Evolutionary conservation across 108 stramenopile species (phyloP), one percentile per base, ranked within the genome.

Genomic region (Fragilariopsis cylindrus): DNA sequence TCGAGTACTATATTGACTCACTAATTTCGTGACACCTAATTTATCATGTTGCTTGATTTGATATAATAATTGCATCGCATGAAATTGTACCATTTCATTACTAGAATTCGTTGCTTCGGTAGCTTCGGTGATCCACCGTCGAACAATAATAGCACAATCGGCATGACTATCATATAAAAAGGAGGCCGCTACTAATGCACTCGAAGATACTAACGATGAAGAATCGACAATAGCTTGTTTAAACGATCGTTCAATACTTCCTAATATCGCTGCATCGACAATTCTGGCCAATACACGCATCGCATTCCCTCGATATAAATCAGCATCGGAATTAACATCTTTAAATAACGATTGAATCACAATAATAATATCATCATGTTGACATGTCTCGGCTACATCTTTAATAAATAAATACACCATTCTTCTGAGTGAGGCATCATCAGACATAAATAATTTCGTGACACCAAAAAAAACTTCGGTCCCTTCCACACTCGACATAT

Each of bases 351-450:
- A 96, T 40, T 96, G 96, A 0, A 97, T 98, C 64, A 99, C 98
- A 74, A 99, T 99, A 74, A 99, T 99, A 44, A 99, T 97, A 87
- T 99, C 99, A 74, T 97, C 96, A 19, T 97, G 98, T 67, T 99
- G 75, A 75, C 98, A 98, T 1, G 97, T 94, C 77, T 99, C 98
- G 2, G 98, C 98, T 16, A 99, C 96, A 50, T 99, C 99, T 90
- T 99, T 99, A 85, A 99, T 98, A 84, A 99, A 99, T n/a, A 99
- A 83, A 77, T 97, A 98, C 3, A 95, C 91, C 91, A 97, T 94
- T 7, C 96, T 76, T 1, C 96, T 76, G 43, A 97, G 70, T 7
- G 85, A 87, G 8, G 92, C 92, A 75, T 97, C 96, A 70, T 94
- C 91, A 69, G 87, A 91, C 96, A 98, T 97, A 78, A 99, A 99